Evolutionary conservation across 345 rosid genomes (phyloP), one percentile per base, ranked within the genome.

Genomic region (Eucalyptus cloeziana): DNA sequence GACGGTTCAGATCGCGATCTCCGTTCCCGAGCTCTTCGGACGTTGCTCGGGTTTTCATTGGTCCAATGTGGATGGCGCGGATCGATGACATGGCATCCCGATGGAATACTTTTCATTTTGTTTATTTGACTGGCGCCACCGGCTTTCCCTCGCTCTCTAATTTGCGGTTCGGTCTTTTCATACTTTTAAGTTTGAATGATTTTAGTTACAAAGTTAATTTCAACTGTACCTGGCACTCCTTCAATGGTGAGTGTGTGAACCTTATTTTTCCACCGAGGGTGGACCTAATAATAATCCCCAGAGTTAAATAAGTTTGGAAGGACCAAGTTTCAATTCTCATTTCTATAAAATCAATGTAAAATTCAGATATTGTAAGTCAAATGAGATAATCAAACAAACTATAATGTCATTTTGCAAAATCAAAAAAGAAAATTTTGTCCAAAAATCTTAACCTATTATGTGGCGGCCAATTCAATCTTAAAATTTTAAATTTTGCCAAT

Each of bases 401-500:
- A 69, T 67, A 67, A 31, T 31, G 5, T 16, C 21, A 31, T 67
- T 67, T 67, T 1, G 24, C 7, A 17, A 69, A 69, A 33, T 69
- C 6, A 69, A 67, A 67, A 67, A 15, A 2, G 3, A 4, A 67
- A 67, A n/a, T 2, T 30, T 64, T 0, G 9, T n/a, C 5, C 19
- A 64, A 7, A 64, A 64, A 4, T n/a, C 5, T 7, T 67, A 67
- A 15, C 40, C 0, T 67, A n/a, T 31, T 0, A 0, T 31, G 40
- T 31, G 1, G 2, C 0, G 0, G 3, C 0, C 0, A n/a, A 67
- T 14, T 67, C 17, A 5, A 27, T 62, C 0, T 13, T 62, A 30
- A 30, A 3, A 1, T 62, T 60, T 27, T 62, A 0, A 30, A 30
- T 62, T 62, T 12, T 6, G 4, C 0, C 1, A 31, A 69, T 69